Base-by-base conservation (phyloP, 192 early-diverging fungal genomes). In the Coemansia sp. region DNA sequence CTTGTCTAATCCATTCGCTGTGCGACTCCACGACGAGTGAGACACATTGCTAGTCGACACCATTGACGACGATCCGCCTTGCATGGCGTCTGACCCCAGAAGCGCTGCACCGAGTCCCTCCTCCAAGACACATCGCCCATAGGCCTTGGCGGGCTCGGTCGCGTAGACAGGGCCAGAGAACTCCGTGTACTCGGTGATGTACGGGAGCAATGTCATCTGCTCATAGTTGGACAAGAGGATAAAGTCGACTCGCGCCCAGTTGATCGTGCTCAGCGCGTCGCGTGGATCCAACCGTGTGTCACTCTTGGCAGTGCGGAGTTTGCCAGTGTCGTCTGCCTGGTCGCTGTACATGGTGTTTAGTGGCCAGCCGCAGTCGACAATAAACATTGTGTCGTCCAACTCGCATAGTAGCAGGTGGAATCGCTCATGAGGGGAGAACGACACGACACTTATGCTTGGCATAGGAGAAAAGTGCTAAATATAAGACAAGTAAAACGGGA, bases 131-230 rank as follows among this genome's bases (percentile, higher is more conserved):
- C 78, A 85, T 6, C 74, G 64, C 67, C 90, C 92, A 83, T 92
- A 93, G 38, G 86, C 87, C 73, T 92, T 87, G 1, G 91, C 89
- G 0, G 92, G 91, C 73, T 93, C 94, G 0, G 93, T 94, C 2
- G 90, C 92, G 77, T 88, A 89, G 4, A 96, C 87, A 6, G 83
- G 85, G 3, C 92, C 92, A 23, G 87, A 80, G 72, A 94, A 96
- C 23, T 85, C 88, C 1, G 89, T 86, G 81, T 91, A 94, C 45
- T 94, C 93, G 1, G 92, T 94, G 32, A 94, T 76, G 69, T 86
- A 96, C 17, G 94, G 94, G 31, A 96, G 78, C 50, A 89, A 88
- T 23, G 90, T 75, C 84, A 91, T 89, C 60, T 92, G 86, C 61
- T 90, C 87, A 69, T 86, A 86, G 78, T 92, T 90, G 45, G 90